Conservation (phyloP, 1,139 yeast species). For the Hyphopichia wangnamkhiaoensis region DNA sequence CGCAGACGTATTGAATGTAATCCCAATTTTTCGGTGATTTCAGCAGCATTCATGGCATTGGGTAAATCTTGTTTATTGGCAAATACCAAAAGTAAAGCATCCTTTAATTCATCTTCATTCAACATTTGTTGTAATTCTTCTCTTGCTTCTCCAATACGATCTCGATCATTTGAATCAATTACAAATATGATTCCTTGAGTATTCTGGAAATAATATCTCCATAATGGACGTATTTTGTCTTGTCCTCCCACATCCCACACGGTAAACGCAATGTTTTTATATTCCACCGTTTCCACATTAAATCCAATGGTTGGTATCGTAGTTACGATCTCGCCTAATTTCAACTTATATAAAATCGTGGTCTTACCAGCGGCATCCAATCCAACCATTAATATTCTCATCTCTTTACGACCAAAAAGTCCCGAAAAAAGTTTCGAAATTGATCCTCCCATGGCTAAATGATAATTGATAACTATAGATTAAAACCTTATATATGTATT, state of each 20-base stretch:
- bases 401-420: conserved; percentile 43
- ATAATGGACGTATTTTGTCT: conserved; percentile 44
- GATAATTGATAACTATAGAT: too few species aligned
- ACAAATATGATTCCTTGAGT: conserved; percentile 46
- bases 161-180: conserved; percentile 46
- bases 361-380: conserved; percentile 48
- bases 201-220: conserved; percentile 47
- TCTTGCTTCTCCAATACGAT: conserved; percentile 46
- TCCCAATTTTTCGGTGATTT: conserved; percentile 45
- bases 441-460: conserved; percentile 38
- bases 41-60: conserved; percentile 47
- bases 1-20: conserved; percentile 45
- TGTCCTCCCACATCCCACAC: conserved; percentile 51
- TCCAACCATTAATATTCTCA: conserved; percentile 47
- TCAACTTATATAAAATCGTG: conserved; percentile 43
- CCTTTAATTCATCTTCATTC: conserved; percentile 45
- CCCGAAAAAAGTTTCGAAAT: conserved; percentile 37
- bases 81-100: conserved; percentile 42
- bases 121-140: conserved; percentile 48
- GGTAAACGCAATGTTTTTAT: conserved; percentile 42
- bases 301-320: conserved; percentile 46
- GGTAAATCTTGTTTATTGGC: conserved; percentile 48
- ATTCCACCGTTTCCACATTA: conserved; percentile 45
- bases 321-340: conserved; percentile 44
- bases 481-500: too few species aligned